phyloP scores from a whole-genome alignment of 192 early-diverging fungal species.

The Gigaspora rosea region DNA sequence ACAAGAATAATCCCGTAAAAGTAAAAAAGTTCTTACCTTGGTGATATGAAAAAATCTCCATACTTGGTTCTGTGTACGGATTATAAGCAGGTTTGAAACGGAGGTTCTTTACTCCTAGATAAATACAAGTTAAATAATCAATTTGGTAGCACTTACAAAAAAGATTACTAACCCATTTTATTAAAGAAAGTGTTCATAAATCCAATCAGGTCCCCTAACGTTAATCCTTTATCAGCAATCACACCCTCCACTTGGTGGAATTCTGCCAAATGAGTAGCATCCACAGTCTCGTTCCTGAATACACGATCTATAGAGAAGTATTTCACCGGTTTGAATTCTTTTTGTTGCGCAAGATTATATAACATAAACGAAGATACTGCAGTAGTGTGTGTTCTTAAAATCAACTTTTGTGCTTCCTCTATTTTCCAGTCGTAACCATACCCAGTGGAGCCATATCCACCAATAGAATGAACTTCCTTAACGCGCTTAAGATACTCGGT shows the following conservation, averaged over 20 bases:
- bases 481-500: slow-evolving; percentile 89
- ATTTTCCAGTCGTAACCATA: slow-evolving; percentile 92
- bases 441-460: slow-evolving; percentile 94
- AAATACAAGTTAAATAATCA: not conserved
- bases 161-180: slow-evolving; percentile 78
- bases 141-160: not conserved
- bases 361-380: slow-evolving; percentile 91
- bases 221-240: slow-evolving; percentile 93
- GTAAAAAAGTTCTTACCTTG: slow-evolving; percentile 48
- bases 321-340: slow-evolving; percentile 90
- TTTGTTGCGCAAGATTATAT: slow-evolving; percentile 86
- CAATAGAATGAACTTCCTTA: slow-evolving; percentile 87
- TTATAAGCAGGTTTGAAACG: slow-evolving; percentile 99
- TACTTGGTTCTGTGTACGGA: slow-evolving; percentile 98
- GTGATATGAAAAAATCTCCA: slow-evolving; percentile 99
- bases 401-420: slow-evolving; percentile 88
- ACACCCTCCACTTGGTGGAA: slow-evolving; percentile 99
- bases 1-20: not conserved
- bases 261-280: slow-evolving; percentile 98
- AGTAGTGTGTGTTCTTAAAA: slow-evolving; percentile 98
- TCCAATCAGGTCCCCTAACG: slow-evolving; percentile 95
- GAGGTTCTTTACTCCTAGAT: slow-evolving; percentile 65
- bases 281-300: slow-evolving; percentile 97
- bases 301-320: slow-evolving; percentile 99
- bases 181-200: slow-evolving; percentile 95